These are phyloP conservation scores for Termitomyces titanicus DNA, from an alignment of 768 basidiomycete species.

Conservation along the genomic window DNA sequence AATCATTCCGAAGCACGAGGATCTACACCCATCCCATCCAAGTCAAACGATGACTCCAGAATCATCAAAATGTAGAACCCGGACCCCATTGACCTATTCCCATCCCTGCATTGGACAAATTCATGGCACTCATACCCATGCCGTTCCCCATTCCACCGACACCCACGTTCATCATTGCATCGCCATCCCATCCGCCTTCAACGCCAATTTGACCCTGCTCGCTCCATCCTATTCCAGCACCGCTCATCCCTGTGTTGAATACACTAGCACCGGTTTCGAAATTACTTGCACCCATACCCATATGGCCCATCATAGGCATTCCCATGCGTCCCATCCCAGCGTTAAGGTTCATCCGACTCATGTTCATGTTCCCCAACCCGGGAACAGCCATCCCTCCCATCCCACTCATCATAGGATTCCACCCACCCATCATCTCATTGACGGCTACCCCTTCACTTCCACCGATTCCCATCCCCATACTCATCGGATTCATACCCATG, in stretches of 20 bases:
- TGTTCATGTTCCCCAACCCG: conserved; percentile 27
- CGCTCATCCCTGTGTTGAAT: conserved; percentile 32
- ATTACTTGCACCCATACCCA: conserved; percentile 22
- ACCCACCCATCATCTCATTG: conserved; percentile 32
- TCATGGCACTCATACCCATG: conserved; percentile 39
- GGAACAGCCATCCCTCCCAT: conserved; percentile 15
- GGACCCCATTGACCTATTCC: conserved; percentile 32
- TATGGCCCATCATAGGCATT: conserved; percentile 24
- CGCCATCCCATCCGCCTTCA: conserved; percentile 29
- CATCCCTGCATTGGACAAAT: conserved; percentile 37
- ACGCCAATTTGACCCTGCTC: conserved; percentile 28
- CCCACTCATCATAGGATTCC: conserved; percentile 34
- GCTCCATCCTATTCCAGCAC: conserved; percentile 30
- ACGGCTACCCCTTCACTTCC: conserved; percentile 11
- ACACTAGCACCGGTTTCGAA: conserved; percentile 20
- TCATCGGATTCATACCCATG: conserved; percentile 29
- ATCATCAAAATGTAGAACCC: conserved; percentile 14
- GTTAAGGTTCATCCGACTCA: conserved; percentile 28
- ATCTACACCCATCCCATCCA: too few species aligned
- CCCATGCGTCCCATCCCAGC: conserved; percentile 23
- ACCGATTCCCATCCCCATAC: conserved; percentile 28
- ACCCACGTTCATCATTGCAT: conserved; percentile 33
- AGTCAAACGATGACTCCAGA: not conserved
- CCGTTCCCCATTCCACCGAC: conserved; percentile 34
- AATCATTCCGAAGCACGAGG: too few species aligned